These are phyloP conservation scores for Saturnispora ahearnii DNA, from an alignment of 805 yeast species.

Conservation along the genomic window DNA sequence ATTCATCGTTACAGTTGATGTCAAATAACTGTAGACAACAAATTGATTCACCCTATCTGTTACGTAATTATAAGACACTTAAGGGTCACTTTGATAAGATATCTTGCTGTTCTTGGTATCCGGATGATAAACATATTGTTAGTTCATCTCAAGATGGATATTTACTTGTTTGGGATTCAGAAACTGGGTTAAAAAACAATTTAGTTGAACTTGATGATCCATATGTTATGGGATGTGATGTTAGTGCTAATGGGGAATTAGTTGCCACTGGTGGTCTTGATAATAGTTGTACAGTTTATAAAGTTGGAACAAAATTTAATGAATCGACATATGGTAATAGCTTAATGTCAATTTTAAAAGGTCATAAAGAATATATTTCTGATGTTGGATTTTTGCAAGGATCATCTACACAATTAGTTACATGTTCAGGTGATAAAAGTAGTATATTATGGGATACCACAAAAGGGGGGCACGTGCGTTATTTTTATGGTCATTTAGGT, in stretches of 20 bases:
- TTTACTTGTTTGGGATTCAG: slow-evolving; percentile 74
- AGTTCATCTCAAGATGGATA: slow-evolving; percentile 85
- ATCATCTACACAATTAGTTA: slow-evolving; percentile 43
- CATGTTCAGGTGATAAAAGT: slow-evolving; percentile 79
- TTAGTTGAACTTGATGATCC: slow-evolving; percentile 67
- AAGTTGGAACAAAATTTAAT: slow-evolving; percentile 21
- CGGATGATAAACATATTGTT: slow-evolving; percentile 50
- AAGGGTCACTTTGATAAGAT: slow-evolving; percentile 70
- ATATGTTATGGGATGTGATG: slow-evolving; percentile 72
- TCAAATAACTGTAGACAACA: slow-evolving; percentile 17
- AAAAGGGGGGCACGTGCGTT: slow-evolving; percentile 43
- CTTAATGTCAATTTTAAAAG: slow-evolving; percentile 51
- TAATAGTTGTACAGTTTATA: slow-evolving; percentile 66
- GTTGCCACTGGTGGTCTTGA: slow-evolving; percentile 81
- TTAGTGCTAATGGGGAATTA: slow-evolving; percentile 53
- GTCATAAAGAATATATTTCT: slow-evolving; percentile 76
- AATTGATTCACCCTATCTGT: slow-evolving; percentile 7
- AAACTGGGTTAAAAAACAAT: slow-evolving; percentile 58
- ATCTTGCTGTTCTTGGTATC: slow-evolving; percentile 59
- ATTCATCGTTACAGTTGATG: slow-evolving; percentile 22
- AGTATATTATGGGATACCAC: slow-evolving; percentile 72
- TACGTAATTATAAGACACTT: slow-evolving; percentile 28
- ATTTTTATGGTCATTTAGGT: slow-evolving; percentile 59
- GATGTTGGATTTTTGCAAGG: slow-evolving; percentile 55
- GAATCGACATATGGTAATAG: slow-evolving; percentile 13